Evolutionary conservation across 148 eudicot species (phyloP), one percentile per base, ranked within the genome.

Genomic region (Fagopyrum tataricum): DNA sequence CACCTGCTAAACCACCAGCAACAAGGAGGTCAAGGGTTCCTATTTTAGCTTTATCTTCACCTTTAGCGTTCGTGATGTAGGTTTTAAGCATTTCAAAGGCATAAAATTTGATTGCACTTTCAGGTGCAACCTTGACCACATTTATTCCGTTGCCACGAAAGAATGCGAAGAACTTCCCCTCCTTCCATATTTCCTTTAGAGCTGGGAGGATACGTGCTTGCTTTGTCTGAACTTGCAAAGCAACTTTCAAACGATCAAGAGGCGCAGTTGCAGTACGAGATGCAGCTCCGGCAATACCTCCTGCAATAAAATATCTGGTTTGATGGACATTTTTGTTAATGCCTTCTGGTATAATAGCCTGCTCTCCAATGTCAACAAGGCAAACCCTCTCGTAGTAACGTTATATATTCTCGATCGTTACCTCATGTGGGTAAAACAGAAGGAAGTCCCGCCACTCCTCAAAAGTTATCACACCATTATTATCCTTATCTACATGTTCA

Each of bases 361-460:
- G 98, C 79, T 94, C 98, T 14, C 98, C 98, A 52, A 94, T 94
- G 79, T 94, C 98, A 61, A 94, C 91, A 66, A 94, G 96, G 84
- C 87, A 94, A 46, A 87, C 89, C 79, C 97, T 84, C 81, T 94
- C 98, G 93, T 94, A 94, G 55, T 94, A 91, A 55, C 76, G 93
- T 53, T 94, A 94, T 48, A 94, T 94, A 80, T 91, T 94, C 72
- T 89, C 97, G 70, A 94, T 78, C 66, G 98, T 94, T 67, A 87
- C 96, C 84, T 94, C 98, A 55, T 94, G 96, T 15, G 98, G 98
- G 76, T 91, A 94, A 20, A 94, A 87, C 26, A 94, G 80, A 75
- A 94, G 93, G 79, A 94, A 94, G 84, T 94, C 97, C 78, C 98
- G 87, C 98, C 98, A 94, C 67, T 94, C 97, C 80, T 94, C 97